phyloP scores from a whole-genome alignment of 495 filamentous ascomycete species.

The Echria macrotheca region DNA sequence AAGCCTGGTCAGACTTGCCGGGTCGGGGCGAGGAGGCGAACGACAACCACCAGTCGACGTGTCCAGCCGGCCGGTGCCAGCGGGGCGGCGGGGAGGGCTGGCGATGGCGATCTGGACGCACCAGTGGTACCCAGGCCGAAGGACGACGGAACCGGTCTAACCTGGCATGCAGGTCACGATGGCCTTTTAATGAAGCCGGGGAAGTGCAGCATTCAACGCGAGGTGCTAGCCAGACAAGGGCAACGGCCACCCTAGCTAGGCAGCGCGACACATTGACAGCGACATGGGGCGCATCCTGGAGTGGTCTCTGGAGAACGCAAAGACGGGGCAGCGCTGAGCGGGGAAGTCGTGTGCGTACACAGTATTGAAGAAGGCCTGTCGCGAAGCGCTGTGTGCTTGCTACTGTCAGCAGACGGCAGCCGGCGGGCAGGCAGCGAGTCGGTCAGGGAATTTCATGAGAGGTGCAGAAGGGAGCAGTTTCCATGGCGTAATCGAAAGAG shows the following conservation, averaged over 20 bases:
- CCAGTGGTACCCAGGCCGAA: not conserved
- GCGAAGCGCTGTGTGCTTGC: not conserved
- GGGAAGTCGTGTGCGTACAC: not conserved
- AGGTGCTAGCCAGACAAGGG: conserved; percentile 1
- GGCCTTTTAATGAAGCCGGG: not conserved
- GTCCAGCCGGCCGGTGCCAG: conserved; percentile 26
- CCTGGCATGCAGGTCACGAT: not conserved
- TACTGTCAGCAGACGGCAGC: conserved; percentile 3
- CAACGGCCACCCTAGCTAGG: conserved; percentile 7
- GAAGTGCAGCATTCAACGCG: not conserved
- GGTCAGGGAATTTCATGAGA: conserved; percentile 1
- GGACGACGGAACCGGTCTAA: not conserved
- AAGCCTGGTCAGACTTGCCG: conserved; percentile 1
- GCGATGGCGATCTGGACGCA: conserved; percentile 15
- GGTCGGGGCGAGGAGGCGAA: not conserved
- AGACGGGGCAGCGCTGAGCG: not conserved
- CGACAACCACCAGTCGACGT: not conserved
- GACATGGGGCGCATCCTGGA: conserved; percentile 17
- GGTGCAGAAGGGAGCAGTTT: conserved; percentile 11
- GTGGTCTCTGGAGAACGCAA: no score
- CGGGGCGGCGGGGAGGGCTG: conserved; percentile 19
- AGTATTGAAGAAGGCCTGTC: not conserved
- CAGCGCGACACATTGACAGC: conserved; percentile 5
- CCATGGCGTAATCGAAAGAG: conserved; percentile 25
- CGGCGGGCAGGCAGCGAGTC: conserved; percentile 3